Evolutionary conservation across 148 eudicot species (phyloP), one percentile per base, ranked within the genome.

Genomic region (Selenicereus undatus): DNA sequence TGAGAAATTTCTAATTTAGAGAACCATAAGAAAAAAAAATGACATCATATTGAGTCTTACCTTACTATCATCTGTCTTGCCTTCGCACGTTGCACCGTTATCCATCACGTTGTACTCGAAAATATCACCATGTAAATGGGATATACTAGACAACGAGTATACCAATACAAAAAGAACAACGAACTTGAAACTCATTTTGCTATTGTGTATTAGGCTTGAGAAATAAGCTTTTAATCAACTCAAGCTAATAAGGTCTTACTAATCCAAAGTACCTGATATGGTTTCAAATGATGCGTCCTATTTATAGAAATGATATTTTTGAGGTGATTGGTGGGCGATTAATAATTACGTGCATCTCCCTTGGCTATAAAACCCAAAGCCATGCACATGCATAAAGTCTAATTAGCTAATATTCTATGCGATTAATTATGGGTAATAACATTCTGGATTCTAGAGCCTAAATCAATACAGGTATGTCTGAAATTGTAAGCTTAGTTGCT

Each of bases 51-150:
- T 11, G 51, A 48, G 7, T 48, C 8, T 27, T 56, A 76, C 78
- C 78, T 76, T 8, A 5, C 78, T 54, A 18, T 76, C 54, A 12
- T 77, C 36, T n/a, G 72, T 77, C 21, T 77, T 77, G 27, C 54
- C 79, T 5, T 76, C 79, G 14, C 71, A 13, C 51, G 29, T 76
- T 13, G 79, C 79, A 3, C 80, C 72, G 20, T 77, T 11, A 77
- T 77, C 36, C 22, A 78, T 42, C 24, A 78, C 73, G 43, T 64
- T 66, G 68, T 64, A 78, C 14, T 78, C 39, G 73, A 8, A 43
- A 26, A 24, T n/a, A n/a, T n/a, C 72, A 78, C 42, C 35, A 16
- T 16, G 8, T 2, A 14, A 0, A 66, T 43, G 13, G 17, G 22
- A 11, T 22, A 45, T 65, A 22, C 42, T 24, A 36, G 56, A 24